Conservation (phyloP, 371 early-diverging fungal species). For the Mortierella sp. region DNA sequence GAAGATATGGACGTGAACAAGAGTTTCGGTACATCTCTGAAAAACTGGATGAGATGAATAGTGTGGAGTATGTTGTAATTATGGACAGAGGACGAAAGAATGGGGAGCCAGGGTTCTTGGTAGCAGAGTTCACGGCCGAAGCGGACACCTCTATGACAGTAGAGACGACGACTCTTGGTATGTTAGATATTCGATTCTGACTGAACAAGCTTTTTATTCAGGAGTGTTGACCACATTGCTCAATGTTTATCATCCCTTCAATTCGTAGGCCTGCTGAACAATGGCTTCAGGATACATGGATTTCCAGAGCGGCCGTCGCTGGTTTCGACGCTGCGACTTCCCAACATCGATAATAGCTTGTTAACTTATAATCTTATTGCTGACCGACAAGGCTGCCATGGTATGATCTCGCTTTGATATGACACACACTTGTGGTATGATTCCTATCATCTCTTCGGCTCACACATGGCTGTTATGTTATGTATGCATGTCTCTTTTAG, state of each 20-base stretch:
- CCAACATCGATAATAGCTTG: constrained; percentile 69
- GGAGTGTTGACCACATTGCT: too few relatives aligned
- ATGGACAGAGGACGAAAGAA: constrained; percentile 50
- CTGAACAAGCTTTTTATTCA: too few relatives aligned
- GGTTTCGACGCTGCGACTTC: constrained; percentile 64
- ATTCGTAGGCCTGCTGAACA: constrained; percentile 38
- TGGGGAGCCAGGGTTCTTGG: constrained; percentile 58
- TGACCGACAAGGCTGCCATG: constrained; percentile 58
- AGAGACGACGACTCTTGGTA: constrained; percentile 62
- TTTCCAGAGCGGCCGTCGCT: constrained; percentile 54
- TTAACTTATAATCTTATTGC: constrained; percentile 68
- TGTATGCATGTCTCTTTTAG: background rate
- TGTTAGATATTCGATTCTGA: too few relatives aligned
- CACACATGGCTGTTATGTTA: background rate
- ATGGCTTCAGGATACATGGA: constrained; percentile 50
- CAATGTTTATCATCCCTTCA: too few relatives aligned
- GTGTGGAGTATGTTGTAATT: constrained; percentile 57
- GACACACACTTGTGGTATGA: background rate
- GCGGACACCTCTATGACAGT: constrained; percentile 44
- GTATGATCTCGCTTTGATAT: background rate
- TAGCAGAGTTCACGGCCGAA: constrained; percentile 63
- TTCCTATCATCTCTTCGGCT: background rate
- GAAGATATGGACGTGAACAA: constrained; percentile 7
- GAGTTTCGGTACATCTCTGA: constrained; percentile 37
- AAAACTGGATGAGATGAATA: constrained; percentile 15